Percentiles rank a stretch among this genome's conserved stretches.
phyloP scores from a whole-genome alignment of 1,284 basidiomycete genomes.

The Pulchroboletus neoregius region DNA sequence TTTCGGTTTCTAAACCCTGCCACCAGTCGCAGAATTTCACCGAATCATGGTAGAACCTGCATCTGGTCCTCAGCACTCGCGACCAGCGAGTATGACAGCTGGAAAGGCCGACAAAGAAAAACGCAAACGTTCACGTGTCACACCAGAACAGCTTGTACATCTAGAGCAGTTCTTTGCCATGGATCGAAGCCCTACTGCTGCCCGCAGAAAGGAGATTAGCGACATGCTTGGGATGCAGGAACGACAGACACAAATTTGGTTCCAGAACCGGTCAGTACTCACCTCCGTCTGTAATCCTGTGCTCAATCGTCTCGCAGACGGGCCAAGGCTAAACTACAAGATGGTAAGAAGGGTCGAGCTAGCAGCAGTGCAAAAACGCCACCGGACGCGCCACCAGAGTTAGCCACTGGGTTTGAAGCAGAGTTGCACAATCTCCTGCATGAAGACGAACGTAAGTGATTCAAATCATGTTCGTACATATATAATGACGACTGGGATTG shows the following conservation, averaged over 20 bases:
- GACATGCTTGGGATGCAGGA: slow-evolving; percentile 76
- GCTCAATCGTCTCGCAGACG: slow-evolving; percentile 43
- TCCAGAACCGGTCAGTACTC: slow-evolving; percentile 67
- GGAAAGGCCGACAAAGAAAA: slow-evolving; percentile 49
- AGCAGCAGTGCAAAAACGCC: slow-evolving; percentile 39
- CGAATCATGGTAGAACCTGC: slow-evolving; percentile 22
- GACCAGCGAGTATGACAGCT: slow-evolving; percentile 10
- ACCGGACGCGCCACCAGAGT: slow-evolving; percentile 50
- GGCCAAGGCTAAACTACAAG: slow-evolving; percentile 72
- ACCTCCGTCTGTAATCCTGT: neutral
- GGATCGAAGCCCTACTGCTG: slow-evolving; percentile 68
- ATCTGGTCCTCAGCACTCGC: slow-evolving; percentile 29
- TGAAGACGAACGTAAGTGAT: slow-evolving; percentile 61
- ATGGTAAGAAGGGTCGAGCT: slow-evolving; percentile 48
- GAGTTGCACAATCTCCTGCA: slow-evolving; percentile 64
- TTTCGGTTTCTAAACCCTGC: slow-evolving; percentile 1
- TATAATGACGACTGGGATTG: slow-evolving; percentile 6
- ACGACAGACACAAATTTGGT: slow-evolving; percentile 84
- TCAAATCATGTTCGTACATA: neutral
- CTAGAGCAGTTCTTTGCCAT: slow-evolving; percentile 65
- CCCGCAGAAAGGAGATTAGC: slow-evolving; percentile 67
- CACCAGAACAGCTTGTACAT: slow-evolving; percentile 68
- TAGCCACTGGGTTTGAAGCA: slow-evolving; percentile 50
- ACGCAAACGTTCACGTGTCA: slow-evolving; percentile 72
- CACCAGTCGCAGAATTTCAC: slow-evolving; percentile 8